phyloP scores from a whole-genome alignment of 257 asterid genomes.

The Jaltomata sinuosa region DNA sequence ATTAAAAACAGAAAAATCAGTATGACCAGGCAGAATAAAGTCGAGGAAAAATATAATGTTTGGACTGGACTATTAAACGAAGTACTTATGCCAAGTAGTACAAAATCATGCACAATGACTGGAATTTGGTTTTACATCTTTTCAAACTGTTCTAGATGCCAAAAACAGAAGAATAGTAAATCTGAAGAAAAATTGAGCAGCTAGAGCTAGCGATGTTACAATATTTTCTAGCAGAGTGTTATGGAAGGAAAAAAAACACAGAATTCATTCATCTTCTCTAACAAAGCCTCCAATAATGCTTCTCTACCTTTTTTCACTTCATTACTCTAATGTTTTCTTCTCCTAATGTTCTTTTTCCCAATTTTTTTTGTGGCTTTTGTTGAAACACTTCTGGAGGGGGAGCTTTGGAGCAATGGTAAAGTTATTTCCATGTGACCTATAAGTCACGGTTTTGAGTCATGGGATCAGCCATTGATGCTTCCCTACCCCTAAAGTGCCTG shows the following conservation, averaged over 20 bases:
- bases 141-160: neutral
- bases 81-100: neutral
- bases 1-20: neutral
- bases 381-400: no score
- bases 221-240: neutral
- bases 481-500: neutral
- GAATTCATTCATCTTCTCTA: neutral
- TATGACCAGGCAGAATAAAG: conserved; percentile 7
- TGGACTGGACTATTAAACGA: neutral
- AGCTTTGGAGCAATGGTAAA: no score
- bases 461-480: neutral
- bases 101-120: neutral
- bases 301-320: neutral
- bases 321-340: no score
- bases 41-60: neutral
- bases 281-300: neutral
- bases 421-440: no score
- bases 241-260: neutral
- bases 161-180: neutral
- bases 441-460: no score
- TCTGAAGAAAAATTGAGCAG: neutral
- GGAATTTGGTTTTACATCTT: neutral
- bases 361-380: no score
- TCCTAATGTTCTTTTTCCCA: no score
- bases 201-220: neutral